phyloP scores from a whole-genome alignment of 2,329 filamentous ascomycete species.

The Apiospora saccharicola region DNA sequence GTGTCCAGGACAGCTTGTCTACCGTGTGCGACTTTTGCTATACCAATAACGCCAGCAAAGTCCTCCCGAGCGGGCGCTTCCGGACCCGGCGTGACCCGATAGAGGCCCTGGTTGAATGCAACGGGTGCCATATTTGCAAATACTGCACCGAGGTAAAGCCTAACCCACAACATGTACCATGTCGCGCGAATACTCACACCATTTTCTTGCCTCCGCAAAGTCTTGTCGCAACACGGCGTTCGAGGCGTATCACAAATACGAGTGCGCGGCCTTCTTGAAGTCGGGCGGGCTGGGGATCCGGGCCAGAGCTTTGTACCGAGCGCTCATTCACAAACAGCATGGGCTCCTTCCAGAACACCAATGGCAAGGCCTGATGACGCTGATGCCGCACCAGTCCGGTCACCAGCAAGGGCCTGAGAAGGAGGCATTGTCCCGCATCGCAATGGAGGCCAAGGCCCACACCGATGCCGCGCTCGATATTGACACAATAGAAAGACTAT shows the following conservation, averaged over 20 bases:
- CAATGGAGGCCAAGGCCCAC: constrained; percentile 17
- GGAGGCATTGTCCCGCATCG: constrained; percentile 27
- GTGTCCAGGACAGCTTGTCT: constrained; percentile 10
- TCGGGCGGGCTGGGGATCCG: constrained; percentile 30
- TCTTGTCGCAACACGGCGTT: constrained; percentile 41
- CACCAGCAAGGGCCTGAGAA: constrained; percentile 27
- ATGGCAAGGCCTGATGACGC: constrained; percentile 30
- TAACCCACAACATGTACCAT: not conserved
- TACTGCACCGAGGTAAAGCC: constrained; percentile 25
- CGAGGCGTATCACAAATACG: constrained; percentile 41
- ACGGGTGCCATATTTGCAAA: constrained; percentile 17
- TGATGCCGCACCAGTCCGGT: constrained; percentile 39
- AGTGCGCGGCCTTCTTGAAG: constrained; percentile 38
- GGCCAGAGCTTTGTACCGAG: constrained; percentile 36
- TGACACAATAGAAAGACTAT: constrained; percentile 20
- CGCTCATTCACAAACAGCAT: constrained; percentile 38
- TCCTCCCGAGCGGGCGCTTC: constrained; percentile 19
- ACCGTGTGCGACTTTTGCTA: constrained; percentile 26
- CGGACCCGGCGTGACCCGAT: constrained; percentile 10
- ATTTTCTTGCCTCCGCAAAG: constrained; percentile 28
- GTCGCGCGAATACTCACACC: not conserved
- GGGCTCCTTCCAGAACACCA: constrained; percentile 30
- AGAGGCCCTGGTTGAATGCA: constrained; percentile 3
- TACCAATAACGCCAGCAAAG: constrained; percentile 10
- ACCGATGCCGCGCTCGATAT: constrained; percentile 16